Percentiles rank a stretch among this genome's conserved stretches.
Conservation (phyloP, 768 basidiomycete genomes). For the Gloeopeniophorella convolvens region DNA sequence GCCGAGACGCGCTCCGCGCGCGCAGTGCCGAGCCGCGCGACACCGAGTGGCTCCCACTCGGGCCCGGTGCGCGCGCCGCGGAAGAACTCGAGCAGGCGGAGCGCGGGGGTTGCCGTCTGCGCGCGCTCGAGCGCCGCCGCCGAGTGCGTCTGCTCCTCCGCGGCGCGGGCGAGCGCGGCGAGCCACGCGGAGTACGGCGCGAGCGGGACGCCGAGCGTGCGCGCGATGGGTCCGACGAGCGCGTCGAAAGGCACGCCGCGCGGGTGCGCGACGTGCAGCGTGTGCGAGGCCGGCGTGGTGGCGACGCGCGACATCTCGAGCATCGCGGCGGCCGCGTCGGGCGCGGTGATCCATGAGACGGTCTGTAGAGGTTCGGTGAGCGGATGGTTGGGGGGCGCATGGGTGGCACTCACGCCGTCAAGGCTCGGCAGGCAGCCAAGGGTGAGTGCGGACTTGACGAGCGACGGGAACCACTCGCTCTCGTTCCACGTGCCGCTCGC, state of each 20-base stretch:
- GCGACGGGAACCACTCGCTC: constrained; percentile 25
- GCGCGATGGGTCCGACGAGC: constrained; percentile 19
- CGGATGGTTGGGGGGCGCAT: background rate
- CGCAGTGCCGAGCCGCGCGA: constrained; percentile 19
- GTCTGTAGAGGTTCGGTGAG: constrained; percentile 3
- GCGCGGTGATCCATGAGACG: constrained; percentile 26
- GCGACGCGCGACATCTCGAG: constrained; percentile 23
- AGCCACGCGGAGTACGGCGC: constrained; percentile 25
- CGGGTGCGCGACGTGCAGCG: constrained; percentile 23
- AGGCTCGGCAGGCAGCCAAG: constrained; percentile 21
- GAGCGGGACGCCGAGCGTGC: constrained; percentile 20
- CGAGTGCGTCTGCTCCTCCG: constrained; percentile 8
- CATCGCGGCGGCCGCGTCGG: constrained; percentile 23
- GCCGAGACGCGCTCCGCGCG: constrained; percentile 17
- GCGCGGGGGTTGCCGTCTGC: constrained; percentile 16
- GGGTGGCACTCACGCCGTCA: constrained; percentile 16
- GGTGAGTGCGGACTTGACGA: constrained; percentile 21
- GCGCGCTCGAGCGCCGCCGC: constrained; percentile 9
- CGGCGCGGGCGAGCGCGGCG: constrained; percentile 14
- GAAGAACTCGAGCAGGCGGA: constrained; percentile 17
- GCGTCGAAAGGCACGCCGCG: constrained; percentile 21
- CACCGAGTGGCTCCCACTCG: constrained; percentile 23
- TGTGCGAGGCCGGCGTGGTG: constrained; percentile 4
- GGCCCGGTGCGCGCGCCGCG: constrained; percentile 14
- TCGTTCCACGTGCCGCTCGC: constrained; percentile 25